These are phyloP conservation scores for Cercospora sesami DNA, from an alignment of 2,329 filamentous ascomycete species.

Conservation along the genomic window DNA sequence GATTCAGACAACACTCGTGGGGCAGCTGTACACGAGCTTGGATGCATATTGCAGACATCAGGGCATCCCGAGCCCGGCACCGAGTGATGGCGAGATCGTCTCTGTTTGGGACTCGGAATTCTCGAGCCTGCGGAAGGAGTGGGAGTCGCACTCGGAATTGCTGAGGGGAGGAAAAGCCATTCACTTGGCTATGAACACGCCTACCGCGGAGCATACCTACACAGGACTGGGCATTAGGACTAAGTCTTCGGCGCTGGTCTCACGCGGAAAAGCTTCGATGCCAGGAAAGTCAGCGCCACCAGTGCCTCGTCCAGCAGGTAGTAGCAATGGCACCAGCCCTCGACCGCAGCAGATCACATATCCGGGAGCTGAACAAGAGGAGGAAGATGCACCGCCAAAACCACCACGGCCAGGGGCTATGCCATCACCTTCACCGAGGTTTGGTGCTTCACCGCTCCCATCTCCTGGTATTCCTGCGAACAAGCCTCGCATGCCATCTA, in stretches of 20 bases:
- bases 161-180: slow-evolving; percentile 68
- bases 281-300: slow-evolving; percentile 12
- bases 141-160: slow-evolving; percentile 62
- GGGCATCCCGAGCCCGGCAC: slow-evolving; percentile 69
- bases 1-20: slow-evolving; percentile 75
- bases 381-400: slow-evolving; percentile 37
- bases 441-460: slow-evolving; percentile 11
- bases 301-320: slow-evolving; percentile 5
- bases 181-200: slow-evolving; percentile 55
- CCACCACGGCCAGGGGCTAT: slow-evolving; percentile 36
- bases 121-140: slow-evolving; percentile 62
- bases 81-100: slow-evolving; percentile 70
- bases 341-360: slow-evolving; percentile 10
- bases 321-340: slow-evolving; percentile 10
- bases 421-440: slow-evolving; percentile 18
- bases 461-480: slow-evolving; percentile 26
- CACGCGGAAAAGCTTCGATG: slow-evolving; percentile 15
- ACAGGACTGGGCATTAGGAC: slow-evolving; percentile 53
- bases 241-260: slow-evolving; percentile 23
- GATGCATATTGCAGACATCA: slow-evolving; percentile 71
- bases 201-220: slow-evolving; percentile 47
- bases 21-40: slow-evolving; percentile 73
- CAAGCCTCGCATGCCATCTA: slow-evolving; percentile 32
- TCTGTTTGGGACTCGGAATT: slow-evolving; percentile 65
- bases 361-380: slow-evolving; percentile 30